Percentiles rank a stretch among this genome's conserved stretches.
Conservation (phyloP, 1,284 basidiomycete genomes). For the Trametes polyzona region DNA sequence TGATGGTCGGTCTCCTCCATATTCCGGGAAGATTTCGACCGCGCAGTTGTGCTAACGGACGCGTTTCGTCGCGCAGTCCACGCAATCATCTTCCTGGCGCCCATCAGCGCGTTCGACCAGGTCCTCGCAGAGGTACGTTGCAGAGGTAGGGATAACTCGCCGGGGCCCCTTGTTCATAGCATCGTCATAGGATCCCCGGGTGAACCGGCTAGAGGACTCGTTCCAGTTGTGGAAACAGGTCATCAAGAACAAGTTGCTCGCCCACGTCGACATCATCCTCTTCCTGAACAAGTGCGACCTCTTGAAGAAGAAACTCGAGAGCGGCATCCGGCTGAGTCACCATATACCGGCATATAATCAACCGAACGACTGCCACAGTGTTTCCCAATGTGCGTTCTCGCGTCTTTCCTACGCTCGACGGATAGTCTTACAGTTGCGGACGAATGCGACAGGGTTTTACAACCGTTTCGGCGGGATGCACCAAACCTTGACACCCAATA, state of each 20-base stretch:
- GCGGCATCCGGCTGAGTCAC: conserved; percentile 69
- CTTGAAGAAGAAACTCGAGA: conserved; percentile 74
- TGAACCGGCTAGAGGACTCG: conserved; percentile 80
- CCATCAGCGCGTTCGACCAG: conserved; percentile 84
- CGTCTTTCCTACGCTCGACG: conserved; percentile 11
- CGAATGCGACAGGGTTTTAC: conserved; percentile 59
- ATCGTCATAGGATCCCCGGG: conserved; percentile 57
- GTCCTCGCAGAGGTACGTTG: conserved; percentile 66
- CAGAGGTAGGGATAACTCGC: no score
- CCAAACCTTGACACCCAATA: conserved; percentile 66
- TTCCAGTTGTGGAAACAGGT: conserved; percentile 71
- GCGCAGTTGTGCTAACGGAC: background rate
- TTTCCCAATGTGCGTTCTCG: conserved; percentile 65
- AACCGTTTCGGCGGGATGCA: conserved; percentile 74
- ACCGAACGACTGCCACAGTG: conserved; percentile 73
- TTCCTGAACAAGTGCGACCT: conserved; percentile 83
- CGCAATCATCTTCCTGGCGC: conserved; percentile 83
- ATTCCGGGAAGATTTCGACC: background rate
- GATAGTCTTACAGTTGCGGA: background rate
- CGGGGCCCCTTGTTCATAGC: no score
- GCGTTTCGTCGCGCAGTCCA: conserved; percentile 55
- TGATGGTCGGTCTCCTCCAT: conserved; percentile 54
- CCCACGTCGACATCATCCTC: conserved; percentile 71
- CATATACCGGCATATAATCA: conserved; percentile 67
- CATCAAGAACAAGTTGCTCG: conserved; percentile 68